Percentiles rank a stretch among this genome's conserved stretches.
These are phyloP conservation scores for Acephala macrosclerotiorum DNA, from an alignment of 2,329 filamentous ascomycete species.

Conservation along the genomic window DNA sequence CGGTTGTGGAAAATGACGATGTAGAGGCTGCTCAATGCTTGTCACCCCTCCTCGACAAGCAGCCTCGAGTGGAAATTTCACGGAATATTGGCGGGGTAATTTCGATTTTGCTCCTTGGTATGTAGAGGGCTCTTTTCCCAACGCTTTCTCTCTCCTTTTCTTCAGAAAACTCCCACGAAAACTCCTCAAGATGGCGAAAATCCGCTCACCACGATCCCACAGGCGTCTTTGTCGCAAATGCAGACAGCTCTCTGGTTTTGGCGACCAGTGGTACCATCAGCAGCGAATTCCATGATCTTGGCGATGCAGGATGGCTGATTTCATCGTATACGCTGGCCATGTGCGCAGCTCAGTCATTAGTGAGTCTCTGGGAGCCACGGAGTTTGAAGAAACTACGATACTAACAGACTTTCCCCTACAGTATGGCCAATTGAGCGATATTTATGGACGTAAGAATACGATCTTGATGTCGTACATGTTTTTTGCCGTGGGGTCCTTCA, in stretches of 20 bases:
- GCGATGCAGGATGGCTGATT: constrained; percentile 65
- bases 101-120: constrained; percentile 32
- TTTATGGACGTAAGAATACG: constrained; percentile 60
- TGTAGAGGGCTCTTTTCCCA: not conserved
- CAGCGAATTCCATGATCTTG: constrained; percentile 64
- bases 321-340: constrained; percentile 59
- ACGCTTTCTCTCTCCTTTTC: not conserved
- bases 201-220: not conserved
- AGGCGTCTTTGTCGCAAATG: constrained; percentile 70
- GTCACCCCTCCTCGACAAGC: constrained; percentile 7
- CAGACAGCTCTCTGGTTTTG: constrained; percentile 68
- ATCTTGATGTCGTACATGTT: constrained; percentile 57
- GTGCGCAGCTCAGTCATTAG: constrained; percentile 60
- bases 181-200: not conserved
- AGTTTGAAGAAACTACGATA: not conserved
- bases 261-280: constrained; percentile 68
- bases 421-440: constrained; percentile 59
- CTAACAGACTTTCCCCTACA: not conserved
- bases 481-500: constrained; percentile 52
- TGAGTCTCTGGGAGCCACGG: constrained; percentile 40
- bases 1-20: constrained; percentile 6
- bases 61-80: not conserved
- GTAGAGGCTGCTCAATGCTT: constrained; percentile 12
- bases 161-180: not conserved
- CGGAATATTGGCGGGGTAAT: constrained; percentile 30